Percentiles rank a stretch among this genome's conserved stretches.
These are phyloP conservation scores for Berberis thunbergii DNA, from an alignment of 164 flowering plant genomes.

Conservation along the genomic window DNA sequence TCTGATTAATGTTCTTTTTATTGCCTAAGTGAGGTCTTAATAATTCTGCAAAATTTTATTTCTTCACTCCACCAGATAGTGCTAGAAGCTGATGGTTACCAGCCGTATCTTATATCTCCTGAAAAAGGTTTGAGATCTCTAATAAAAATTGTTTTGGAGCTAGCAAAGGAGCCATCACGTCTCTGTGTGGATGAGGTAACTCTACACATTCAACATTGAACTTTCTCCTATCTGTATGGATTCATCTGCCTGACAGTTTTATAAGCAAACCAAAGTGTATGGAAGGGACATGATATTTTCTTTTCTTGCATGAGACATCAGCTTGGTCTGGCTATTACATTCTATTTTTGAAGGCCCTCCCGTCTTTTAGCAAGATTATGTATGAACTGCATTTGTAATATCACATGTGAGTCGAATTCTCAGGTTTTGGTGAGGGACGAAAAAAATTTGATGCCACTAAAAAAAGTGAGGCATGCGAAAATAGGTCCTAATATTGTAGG, in stretches of 20 bases:
- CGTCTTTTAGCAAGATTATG: no score
- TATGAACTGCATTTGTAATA: no score
- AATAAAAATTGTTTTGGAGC: conserved; percentile 80
- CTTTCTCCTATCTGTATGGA: not conserved
- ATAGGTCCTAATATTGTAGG: not conserved
- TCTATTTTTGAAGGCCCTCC: no score
- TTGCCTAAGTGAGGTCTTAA: not conserved
- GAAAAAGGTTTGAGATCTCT: conserved; percentile 95
- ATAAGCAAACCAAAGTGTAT: no score
- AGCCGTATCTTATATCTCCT: conserved; percentile 98
- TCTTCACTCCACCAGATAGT: conserved; percentile 53
- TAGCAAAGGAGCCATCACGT: conserved; percentile 95
- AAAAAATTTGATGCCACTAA: no score
- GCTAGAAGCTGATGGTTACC: conserved; percentile 99
- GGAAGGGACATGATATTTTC: no score
- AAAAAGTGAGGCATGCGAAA: no score
- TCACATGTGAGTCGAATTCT: no score
- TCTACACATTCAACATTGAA: not conserved
- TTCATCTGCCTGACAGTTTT: not conserved
- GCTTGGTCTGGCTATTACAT: no score
- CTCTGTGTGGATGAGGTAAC: conserved; percentile 97
- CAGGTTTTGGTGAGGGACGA: no score
- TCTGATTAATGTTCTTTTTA: not conserved
- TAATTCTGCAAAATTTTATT: not conserved
- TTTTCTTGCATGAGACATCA: no score